Evolutionary conservation across 208 protist species (phyloP).

Genomic region (Lotmaria passim): DNA sequence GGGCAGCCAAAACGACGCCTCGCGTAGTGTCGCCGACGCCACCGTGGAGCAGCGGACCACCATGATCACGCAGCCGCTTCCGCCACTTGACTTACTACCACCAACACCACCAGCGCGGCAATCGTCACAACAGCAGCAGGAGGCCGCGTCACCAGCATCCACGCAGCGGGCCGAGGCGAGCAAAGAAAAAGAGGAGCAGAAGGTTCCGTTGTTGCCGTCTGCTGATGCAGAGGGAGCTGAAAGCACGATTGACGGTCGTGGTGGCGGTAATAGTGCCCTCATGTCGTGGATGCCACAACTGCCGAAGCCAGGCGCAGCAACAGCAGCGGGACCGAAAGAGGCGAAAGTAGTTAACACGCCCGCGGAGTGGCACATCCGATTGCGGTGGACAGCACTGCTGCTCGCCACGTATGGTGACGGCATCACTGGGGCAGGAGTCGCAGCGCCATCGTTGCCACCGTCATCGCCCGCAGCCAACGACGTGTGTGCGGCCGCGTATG

Average conservation of each 20-base stretch:
- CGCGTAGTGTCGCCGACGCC: slow-evolving; percentile 4
- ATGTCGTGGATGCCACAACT: slow-evolving; percentile 16
- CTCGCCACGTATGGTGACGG: slow-evolving; percentile 5
- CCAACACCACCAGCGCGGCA: not conserved
- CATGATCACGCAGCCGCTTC: slow-evolving; percentile 8
- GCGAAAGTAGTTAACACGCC: slow-evolving; percentile 4
- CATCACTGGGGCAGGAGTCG: not conserved
- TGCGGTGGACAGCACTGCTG: slow-evolving; percentile 32
- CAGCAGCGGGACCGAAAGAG: not conserved
- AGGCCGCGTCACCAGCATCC: not conserved
- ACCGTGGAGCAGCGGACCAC: slow-evolving; percentile 34
- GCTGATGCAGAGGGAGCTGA: not conserved
- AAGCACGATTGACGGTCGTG: not conserved
- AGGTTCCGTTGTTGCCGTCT: not conserved
- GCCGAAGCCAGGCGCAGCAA: not conserved
- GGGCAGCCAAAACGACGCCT: too few relatives aligned
- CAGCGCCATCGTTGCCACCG: not conserved
- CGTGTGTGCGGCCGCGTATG: slow-evolving; percentile 13
- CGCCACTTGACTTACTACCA: slow-evolving; percentile 10
- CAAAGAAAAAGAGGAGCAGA: not conserved
- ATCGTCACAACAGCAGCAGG: slow-evolving; percentile 5
- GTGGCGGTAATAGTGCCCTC: not conserved
- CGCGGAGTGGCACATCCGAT: slow-evolving; percentile 32
- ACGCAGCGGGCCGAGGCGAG: not conserved
- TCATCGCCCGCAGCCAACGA: not conserved